Evolutionary conservation across 306 rosid species (phyloP), one percentile per base, ranked within the genome.

Genomic region (Cicer cuneatum): DNA sequence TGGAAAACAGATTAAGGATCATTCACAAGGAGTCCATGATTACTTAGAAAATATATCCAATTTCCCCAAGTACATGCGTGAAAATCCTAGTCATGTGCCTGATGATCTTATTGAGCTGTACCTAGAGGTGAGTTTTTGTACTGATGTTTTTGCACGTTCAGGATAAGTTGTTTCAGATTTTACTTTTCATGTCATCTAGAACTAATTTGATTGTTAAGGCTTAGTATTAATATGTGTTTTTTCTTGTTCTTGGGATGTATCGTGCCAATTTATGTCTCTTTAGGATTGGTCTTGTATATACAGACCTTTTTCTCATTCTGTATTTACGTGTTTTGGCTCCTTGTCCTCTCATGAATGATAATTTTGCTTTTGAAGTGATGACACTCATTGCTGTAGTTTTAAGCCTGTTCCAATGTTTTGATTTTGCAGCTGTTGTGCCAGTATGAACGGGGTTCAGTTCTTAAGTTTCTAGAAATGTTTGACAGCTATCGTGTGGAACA

Each of bases 61-160:
- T 82, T 90, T 90, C 71, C 95, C 99, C 42, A 92, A 90, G 86
- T 83, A 85, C 78, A 83, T 94, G 78, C 89, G 83, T 47, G 93
- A 81, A 59, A 92, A 81, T 86, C 89, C 97, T 29, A 85, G 87
- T 75, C 74, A 85, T 15, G 93, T 94, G 75, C 85, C 92, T 48
- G 99, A 94, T 75, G 93, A 94, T 83, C 86, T 90, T 79, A 85
- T 89, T 81, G 99, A 94, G 89, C 96, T 88, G 78, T 94, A 94
- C 83, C 88, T 94, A 72, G 89, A 92, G 97, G 98, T 91, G 85
- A 87, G 90, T 59, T 63, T 72, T 47, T 58, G 42, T 56, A 45
- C 40, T 68, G 41, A 48, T 61, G 67, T 54, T 48, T 54, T 60
- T 59, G 39, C 15, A 56, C 10, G 48, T 47, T 37, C 67, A 40